These are phyloP conservation scores for Phialocephala subalpina DNA, from an alignment of 2,329 filamentous ascomycete genomes.

Conservation along the genomic window DNA sequence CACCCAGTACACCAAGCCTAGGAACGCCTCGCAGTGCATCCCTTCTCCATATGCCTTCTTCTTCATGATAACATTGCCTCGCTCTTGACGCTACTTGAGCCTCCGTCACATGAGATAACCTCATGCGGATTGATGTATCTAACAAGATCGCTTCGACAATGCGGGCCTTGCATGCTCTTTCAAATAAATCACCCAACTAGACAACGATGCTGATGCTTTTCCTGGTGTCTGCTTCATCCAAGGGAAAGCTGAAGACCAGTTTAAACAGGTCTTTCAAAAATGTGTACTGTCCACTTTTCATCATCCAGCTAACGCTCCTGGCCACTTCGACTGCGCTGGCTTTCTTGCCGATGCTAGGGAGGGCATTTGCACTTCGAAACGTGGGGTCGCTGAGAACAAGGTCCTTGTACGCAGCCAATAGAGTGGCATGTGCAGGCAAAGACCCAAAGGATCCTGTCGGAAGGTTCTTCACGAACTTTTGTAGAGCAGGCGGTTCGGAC, in stretches of 20 bases:
- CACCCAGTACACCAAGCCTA: conserved; percentile 19
- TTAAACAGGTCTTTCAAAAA: conserved; percentile 86
- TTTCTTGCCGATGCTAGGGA: conserved; percentile 65
- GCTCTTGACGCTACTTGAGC: not conserved
- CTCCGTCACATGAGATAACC: not conserved
- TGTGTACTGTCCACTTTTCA: conserved; percentile 73
- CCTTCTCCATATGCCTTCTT: conserved; percentile 5
- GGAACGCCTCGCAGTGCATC: conserved; percentile 28
- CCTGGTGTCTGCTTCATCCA: conserved; percentile 77
- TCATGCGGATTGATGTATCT: not conserved
- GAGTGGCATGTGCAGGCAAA: conserved; percentile 70
- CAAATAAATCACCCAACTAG: conserved; percentile 39
- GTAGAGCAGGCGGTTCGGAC: conserved; percentile 63
- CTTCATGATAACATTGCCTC: not conserved
- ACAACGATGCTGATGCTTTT: conserved; percentile 70
- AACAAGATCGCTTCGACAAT: not conserved
- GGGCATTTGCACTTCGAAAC: conserved; percentile 61
- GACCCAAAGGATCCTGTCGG: conserved; percentile 82
- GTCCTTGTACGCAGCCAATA: conserved; percentile 83
- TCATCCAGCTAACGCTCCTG: conserved; percentile 80
- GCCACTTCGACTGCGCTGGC: conserved; percentile 79
- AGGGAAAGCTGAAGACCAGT: conserved; percentile 83
- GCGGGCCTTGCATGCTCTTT: not conserved
- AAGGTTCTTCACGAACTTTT: conserved; percentile 78
- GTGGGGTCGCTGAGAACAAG: conserved; percentile 77